A percentile compares a stretch with the other conserved stretches of the same genome.
Conservation (phyloP, 2,329 filamentous ascomycete species). For the Paecilomyces formosus region DNA sequence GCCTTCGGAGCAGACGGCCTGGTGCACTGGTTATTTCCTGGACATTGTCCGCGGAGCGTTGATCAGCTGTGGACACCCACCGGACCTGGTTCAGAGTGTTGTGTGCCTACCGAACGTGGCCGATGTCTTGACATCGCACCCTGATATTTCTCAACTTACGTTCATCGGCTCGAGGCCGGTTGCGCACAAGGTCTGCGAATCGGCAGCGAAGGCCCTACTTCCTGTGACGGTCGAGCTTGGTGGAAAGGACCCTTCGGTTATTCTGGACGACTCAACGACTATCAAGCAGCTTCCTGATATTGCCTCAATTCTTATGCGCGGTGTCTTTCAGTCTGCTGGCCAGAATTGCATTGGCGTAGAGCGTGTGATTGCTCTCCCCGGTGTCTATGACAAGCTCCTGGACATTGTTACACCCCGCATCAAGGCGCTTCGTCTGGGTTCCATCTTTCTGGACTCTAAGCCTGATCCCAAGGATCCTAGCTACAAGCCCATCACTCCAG, state of each 20-base stretch:
- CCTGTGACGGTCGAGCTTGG: constrained; percentile 87
- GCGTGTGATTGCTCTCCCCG: constrained; percentile 73
- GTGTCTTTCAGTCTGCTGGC: constrained; percentile 88
- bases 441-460: constrained; percentile 48
- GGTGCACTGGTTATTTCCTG: constrained; percentile 79
- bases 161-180: constrained; percentile 90
- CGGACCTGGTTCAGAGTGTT: constrained; percentile 73
- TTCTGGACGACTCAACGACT: constrained; percentile 69
- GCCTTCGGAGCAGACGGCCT: constrained; percentile 89
- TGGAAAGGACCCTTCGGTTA: constrained; percentile 85
- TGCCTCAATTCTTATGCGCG: constrained; percentile 76
- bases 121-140: constrained; percentile 74
- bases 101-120: constrained; percentile 84
- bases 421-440: constrained; percentile 66
- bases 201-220: constrained; percentile 76
- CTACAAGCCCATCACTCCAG: constrained; percentile 34
- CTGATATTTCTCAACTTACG: constrained; percentile 77
- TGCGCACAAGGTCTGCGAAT: constrained; percentile 79
- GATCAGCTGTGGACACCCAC: constrained; percentile 71
- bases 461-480: constrained; percentile 9
- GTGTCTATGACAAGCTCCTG: constrained; percentile 68
- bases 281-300: constrained; percentile 58
- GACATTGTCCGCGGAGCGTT: constrained; percentile 73
- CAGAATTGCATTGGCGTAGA: constrained; percentile 99
- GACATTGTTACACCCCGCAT: constrained; percentile 66